Conservation (phyloP, 2,329 filamentous ascomycete genomes). For the Lachnellula hyalina region DNA sequence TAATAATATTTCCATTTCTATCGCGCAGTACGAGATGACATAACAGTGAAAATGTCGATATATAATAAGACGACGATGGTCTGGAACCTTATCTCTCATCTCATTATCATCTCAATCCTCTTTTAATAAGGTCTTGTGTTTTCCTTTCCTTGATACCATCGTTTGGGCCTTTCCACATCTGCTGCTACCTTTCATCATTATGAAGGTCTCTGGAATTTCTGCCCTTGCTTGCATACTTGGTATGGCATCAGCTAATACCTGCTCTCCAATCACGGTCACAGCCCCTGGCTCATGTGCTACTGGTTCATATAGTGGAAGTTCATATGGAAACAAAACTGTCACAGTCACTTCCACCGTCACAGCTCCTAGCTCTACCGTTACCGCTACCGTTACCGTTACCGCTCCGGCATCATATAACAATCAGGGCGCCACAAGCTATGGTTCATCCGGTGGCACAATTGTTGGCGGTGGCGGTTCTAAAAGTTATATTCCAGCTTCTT, state of each 20-base stretch:
- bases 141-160: conserved; percentile 16
- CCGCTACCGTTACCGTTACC: no score
- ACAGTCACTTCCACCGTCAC: neutral
- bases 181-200: conserved; percentile 8
- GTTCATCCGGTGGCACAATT: no score
- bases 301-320: neutral
- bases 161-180: conserved; percentile 5
- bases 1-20: neutral
- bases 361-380: neutral
- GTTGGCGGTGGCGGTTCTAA: no score
- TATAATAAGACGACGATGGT: neutral
- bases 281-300: neutral
- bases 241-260: conserved; percentile 12
- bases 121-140: conserved; percentile 12
- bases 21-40: neutral
- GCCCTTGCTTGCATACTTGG: conserved; percentile 10
- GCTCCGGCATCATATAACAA: no score
- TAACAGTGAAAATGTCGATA: neutral
- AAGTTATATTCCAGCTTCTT: no score
- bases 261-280: conserved; percentile 13
- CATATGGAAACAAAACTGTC: neutral
- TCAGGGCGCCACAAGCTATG: no score
- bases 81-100: neutral
- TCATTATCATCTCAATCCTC: conserved; percentile 3
- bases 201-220: conserved; percentile 21